Percentiles rank a stretch among this genome's conserved stretches.
Conservation (phyloP, 345 rosid species). For the Noccaea caerulescens region DNA sequence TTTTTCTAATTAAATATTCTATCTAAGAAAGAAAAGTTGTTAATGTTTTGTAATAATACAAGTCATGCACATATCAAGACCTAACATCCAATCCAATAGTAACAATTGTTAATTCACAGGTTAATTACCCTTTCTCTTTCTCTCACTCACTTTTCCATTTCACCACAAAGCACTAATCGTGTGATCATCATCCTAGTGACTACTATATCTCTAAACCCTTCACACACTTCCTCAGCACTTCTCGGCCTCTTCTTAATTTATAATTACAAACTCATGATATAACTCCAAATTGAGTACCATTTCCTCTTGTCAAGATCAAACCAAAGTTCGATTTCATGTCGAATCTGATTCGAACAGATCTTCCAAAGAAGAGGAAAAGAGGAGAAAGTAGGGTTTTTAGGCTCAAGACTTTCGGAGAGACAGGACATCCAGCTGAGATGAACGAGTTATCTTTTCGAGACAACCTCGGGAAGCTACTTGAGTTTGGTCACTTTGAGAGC, state of each 20-base stretch:
- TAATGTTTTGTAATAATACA: conserved; percentile 14
- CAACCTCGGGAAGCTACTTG: conserved; percentile 64
- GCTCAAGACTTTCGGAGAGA: conserved; percentile 73
- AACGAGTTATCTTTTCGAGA: conserved; percentile 60
- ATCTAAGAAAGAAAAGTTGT: conserved; percentile 18
- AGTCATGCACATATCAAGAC: conserved; percentile 45
- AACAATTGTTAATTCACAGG: conserved; percentile 39
- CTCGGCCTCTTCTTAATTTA: conserved; percentile 31
- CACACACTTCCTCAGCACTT: conserved; percentile 45
- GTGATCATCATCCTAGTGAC: conserved; percentile 45
- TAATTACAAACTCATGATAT: conserved; percentile 28
- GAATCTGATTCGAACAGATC: conserved; percentile 31
- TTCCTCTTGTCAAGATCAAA: conserved; percentile 26
- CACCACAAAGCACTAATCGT: conserved; percentile 44
- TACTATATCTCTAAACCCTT: conserved; percentile 48
- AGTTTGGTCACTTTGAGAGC: conserved; percentile 63
- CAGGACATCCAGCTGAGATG: conserved; percentile 73
- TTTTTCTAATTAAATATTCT: conserved; percentile 4
- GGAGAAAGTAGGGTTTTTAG: conserved; percentile 66
- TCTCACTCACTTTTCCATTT: conserved; percentile 45
- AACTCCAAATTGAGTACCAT: neutral
- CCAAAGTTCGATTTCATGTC: conserved; percentile 32
- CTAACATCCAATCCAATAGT: conserved; percentile 43
- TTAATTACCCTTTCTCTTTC: conserved; percentile 39
- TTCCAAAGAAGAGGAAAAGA: conserved; percentile 74